Evolutionary conservation across 2,329 filamentous ascomycete genomes (phyloP).

Genomic region (Cordyceps javanica): DNA sequence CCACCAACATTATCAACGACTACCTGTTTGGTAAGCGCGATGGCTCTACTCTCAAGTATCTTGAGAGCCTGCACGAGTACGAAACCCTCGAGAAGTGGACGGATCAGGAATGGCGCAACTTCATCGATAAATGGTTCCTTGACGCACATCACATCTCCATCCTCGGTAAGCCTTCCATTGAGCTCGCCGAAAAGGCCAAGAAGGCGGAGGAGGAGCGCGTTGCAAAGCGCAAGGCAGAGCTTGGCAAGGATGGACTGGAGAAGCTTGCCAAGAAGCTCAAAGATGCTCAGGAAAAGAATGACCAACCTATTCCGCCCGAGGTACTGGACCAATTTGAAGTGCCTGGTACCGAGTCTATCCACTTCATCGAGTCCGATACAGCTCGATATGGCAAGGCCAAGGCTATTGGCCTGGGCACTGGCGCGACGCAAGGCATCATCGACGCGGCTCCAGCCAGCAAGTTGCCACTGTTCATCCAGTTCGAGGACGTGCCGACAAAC

Average conservation of each 20-base stretch:
- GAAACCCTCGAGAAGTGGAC: constrained; percentile 72
- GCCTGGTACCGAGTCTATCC: constrained; percentile 82
- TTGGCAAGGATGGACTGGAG: constrained; percentile 78
- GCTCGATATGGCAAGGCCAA: constrained; percentile 76
- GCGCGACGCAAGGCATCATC: constrained; percentile 67
- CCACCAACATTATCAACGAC: constrained; percentile 80
- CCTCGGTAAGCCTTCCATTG: constrained; percentile 76
- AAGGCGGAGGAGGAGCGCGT: constrained; percentile 72
- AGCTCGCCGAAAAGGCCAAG: constrained; percentile 76
- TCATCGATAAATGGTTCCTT: constrained; percentile 75
- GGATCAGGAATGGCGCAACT: constrained; percentile 76
- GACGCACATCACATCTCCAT: constrained; percentile 84
- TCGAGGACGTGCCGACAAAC: constrained; percentile 87
- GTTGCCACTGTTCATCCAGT: constrained; percentile 88
- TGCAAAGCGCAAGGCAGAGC: constrained; percentile 66
- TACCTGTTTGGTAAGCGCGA: constrained; percentile 85
- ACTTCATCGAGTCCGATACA: constrained; percentile 85
- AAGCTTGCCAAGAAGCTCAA: constrained; percentile 70
- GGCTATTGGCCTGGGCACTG: constrained; percentile 60
- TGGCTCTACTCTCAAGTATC: constrained; percentile 64
- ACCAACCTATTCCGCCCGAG: constrained; percentile 74
- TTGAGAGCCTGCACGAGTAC: constrained; percentile 52
- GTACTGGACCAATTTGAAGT: constrained; percentile 78
- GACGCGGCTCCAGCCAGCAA: constrained; percentile 57
- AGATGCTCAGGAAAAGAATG: constrained; percentile 80